Base-by-base conservation (phyloP, 129 eudicot genomes). In the Lactuca sativa region DNA sequence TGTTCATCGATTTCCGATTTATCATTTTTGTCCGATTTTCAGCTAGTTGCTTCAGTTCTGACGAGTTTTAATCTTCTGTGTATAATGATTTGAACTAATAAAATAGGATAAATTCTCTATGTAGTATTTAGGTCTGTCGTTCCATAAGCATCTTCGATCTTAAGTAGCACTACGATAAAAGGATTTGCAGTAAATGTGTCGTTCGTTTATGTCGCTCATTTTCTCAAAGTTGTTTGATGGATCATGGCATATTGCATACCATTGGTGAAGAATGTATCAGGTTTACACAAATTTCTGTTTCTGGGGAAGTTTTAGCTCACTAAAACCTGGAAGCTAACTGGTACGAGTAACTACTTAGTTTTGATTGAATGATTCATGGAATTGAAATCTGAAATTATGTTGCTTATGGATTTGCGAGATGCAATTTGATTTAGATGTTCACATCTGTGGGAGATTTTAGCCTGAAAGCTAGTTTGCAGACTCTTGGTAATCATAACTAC, bases 261-360 rank as follows among this genome's bases (percentile, higher is more conserved):
- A 2, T 44, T 44, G 4, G n/a, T 44, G 52, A 44, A 3, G 4
- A 4, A 1, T 44, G 3, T 44, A n/a, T 44, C 3, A 44, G n/a
- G 52, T 14, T 6, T 30, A 12, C 25, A 48, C 70, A 13, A 30
- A 64, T 12, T 17, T 34, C 5, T 31, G 34, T 9, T 31, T 12
- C 17, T 25, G 38, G 38, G 15, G 36, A 38, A 14, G 65, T 34
- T 32, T 6, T 33, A 59, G 3, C 25, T 21, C 17, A 4, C 21
- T 10, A 37, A 33, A 11, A 57, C n/a, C 16, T 58, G 32, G 62
- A 58, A 58, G 62, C 62, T 58, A 59, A 59, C 56, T 18, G 37
- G 36, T 9, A 31, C 64, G 6, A 31, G 64, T 59, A 10, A 21
- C 13, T 10, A 1, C 43, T 59, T 9, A 59, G 1, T 59, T 34